phyloP scores from a whole-genome alignment of 192 early-diverging fungal genomes.

The Backusella parvicylindrica region DNA sequence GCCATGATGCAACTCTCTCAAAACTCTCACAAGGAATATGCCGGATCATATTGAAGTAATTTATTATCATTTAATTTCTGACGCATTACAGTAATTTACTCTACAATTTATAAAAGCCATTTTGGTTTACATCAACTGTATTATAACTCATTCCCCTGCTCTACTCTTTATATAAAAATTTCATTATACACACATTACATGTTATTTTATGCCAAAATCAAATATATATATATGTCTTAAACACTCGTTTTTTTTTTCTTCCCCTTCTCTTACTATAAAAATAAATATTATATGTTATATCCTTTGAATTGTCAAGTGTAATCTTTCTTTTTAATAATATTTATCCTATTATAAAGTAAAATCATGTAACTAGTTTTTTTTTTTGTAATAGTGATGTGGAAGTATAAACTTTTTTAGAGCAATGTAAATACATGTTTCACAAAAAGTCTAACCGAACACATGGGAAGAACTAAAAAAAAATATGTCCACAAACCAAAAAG shows the following conservation, averaged over 20 bases:
- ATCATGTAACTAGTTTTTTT: neutral
- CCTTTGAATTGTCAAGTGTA: neutral
- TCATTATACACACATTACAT: neutral
- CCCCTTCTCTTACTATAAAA: neutral
- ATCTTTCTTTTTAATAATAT: neutral
- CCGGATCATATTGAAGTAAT: neutral
- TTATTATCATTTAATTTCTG: neutral
- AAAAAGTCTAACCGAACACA: neutral
- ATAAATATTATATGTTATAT: neutral
- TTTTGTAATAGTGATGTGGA: neutral
- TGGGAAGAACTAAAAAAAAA: neutral
- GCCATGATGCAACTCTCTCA: conserved; percentile 14
- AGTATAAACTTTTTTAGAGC: neutral
- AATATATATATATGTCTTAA: neutral
- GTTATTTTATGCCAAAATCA: neutral
- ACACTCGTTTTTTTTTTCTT: neutral
- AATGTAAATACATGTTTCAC: neutral
- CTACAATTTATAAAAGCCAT: neutral
- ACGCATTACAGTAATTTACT: neutral
- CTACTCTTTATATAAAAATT: neutral
- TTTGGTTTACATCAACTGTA: neutral
- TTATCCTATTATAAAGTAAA: neutral
- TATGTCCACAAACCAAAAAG: neutral
- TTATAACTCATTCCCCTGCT: neutral
- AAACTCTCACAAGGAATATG: neutral